Evolutionary conservation across 768 basidiomycete genomes (phyloP), one percentile per base, ranked within the genome.

Genomic region (Rhodotorula diobovata): DNA sequence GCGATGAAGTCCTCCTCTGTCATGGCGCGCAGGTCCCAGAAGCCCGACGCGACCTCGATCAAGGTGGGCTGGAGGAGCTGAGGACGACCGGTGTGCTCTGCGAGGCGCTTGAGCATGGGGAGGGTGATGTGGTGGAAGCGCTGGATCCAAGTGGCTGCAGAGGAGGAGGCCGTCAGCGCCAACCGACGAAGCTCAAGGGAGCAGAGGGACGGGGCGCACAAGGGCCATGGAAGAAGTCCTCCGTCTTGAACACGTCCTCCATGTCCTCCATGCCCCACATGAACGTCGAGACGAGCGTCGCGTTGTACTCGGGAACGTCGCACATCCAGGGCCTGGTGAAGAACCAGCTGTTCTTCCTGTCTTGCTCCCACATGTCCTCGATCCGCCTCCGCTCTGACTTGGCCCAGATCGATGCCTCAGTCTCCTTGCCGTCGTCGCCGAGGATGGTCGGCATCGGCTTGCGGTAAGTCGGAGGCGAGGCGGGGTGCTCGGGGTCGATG

Each of bases 211-310:
- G 41, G 11, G 41, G 41, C 68, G 39, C 7, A 74, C 72, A 68
- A 14, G 73, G 73, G 20, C 69, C 73, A 67, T 74, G 73, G 53
- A 41, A 74, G 67, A 74, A 74, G 4, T 74, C 73, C 35, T 74
- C 73, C 6, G 63, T 30, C 16, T 61, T 37, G 63, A 68, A 74
- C 8, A 56, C 63, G 4, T 58, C 48, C 63, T 74, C 73, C 66
- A 70, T 65, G 48, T 74, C 73, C 39, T 70, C 68, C 62, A 74
- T 41, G 34, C 73, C 73, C 68, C 72, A 73, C 21, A 61, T 41
- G 54, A 73, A 73, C 1, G 64, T 66, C 57, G 45, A 67, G 57
- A 73, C 56, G 25, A 73, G 30, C 0, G 72, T 73, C 21, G 65
- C 61, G 65, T 67, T 67, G 61, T 73, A 73, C 53, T 63, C 61